Evolutionary conservation across 225 moss, liverwort and hornwort genomes (phyloP).

Genomic region (Sphagnum contortum): DNA sequence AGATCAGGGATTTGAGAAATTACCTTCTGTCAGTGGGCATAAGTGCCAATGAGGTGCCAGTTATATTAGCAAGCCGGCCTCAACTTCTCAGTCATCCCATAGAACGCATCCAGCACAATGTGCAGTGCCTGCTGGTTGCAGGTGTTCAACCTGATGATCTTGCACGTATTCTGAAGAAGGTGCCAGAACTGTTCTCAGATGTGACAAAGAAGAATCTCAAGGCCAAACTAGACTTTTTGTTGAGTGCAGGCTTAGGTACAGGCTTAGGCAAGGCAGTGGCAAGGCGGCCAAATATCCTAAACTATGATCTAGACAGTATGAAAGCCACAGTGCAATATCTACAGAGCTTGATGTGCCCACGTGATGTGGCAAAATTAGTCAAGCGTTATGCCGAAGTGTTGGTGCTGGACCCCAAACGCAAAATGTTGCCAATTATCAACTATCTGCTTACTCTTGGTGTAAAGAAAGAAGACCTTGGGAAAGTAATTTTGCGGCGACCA

Average conservation of each 20-base stretch:
- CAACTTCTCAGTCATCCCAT: constrained; percentile 38
- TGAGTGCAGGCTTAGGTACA: constrained; percentile 39
- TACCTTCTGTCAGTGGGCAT: constrained; percentile 47
- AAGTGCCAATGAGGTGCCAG: constrained; percentile 24
- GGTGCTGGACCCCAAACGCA: constrained; percentile 61
- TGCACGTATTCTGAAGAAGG: constrained; percentile 46
- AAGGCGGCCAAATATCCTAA: constrained; percentile 63
- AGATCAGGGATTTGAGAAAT: constrained; percentile 27
- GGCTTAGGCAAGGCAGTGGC: constrained; percentile 66
- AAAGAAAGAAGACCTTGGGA: constrained; percentile 49
- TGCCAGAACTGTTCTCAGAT: constrained; percentile 60
- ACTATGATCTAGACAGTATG: constrained; percentile 51
- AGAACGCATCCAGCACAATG: constrained; percentile 28
- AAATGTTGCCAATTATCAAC: constrained; percentile 58
- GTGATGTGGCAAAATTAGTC: constrained; percentile 47
- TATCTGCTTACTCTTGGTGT: constrained; percentile 58
- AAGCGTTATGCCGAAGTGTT: constrained; percentile 68
- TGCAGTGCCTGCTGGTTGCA: constrained; percentile 35
- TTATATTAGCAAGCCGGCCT: constrained; percentile 38
- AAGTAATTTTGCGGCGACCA: constrained; percentile 61
- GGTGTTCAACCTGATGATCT: constrained; percentile 53
- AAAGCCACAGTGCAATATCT: constrained; percentile 38
- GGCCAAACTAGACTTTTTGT: constrained; percentile 49
- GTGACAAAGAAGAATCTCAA: constrained; percentile 48
- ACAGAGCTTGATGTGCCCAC: constrained; percentile 34